A percentile compares a stretch with the other conserved stretches of the same genome.
phyloP scores from a whole-genome alignment of 129 eudicot genomes.

The Mikania micrantha region DNA sequence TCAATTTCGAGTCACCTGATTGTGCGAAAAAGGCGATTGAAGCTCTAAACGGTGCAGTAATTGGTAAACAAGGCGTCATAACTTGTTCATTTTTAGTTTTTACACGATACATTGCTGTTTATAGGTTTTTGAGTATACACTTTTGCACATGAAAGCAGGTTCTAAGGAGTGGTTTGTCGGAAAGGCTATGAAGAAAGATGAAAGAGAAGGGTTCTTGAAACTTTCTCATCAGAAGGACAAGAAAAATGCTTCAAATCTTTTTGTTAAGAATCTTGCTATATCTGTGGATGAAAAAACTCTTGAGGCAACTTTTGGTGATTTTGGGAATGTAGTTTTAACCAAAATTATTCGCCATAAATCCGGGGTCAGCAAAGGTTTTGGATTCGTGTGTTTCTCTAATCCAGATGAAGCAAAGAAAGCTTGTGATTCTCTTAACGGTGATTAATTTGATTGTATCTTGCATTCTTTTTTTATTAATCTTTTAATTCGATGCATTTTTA shows the following conservation, averaged over 20 bases:
- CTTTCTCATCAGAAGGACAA: conserved; percentile 9
- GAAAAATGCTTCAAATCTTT: conserved; percentile 20
- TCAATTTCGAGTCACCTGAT: conserved; percentile 34
- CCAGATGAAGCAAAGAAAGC: conserved; percentile 39
- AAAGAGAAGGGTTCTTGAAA: conserved; percentile 26
- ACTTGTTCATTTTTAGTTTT: not conserved
- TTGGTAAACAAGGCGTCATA: conserved; percentile 28
- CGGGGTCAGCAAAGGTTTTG: conserved; percentile 48
- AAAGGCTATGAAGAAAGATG: conserved; percentile 41
- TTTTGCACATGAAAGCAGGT: conserved; percentile 23
- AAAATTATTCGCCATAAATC: conserved; percentile 31
- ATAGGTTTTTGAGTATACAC: not conserved
- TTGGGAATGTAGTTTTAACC: conserved; percentile 29
- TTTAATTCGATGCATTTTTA: not conserved
- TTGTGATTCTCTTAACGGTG: conserved; percentile 38
- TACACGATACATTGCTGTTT: not conserved
- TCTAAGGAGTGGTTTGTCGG: conserved; percentile 43
- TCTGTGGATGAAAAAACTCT: conserved; percentile 32
- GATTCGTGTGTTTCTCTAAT: conserved; percentile 39
- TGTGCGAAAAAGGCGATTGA: conserved; percentile 45
- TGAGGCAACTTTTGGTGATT: conserved; percentile 30
- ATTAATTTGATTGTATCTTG: conserved; percentile 1
- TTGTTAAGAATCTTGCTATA: conserved; percentile 29
- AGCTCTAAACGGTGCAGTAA: conserved; percentile 33
- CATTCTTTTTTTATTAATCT: not conserved